Evolutionary conservation across 2,329 filamentous ascomycete genomes (phyloP), one percentile per base, ranked within the genome.

Genomic region (Bipolaris sorokiniana): DNA sequence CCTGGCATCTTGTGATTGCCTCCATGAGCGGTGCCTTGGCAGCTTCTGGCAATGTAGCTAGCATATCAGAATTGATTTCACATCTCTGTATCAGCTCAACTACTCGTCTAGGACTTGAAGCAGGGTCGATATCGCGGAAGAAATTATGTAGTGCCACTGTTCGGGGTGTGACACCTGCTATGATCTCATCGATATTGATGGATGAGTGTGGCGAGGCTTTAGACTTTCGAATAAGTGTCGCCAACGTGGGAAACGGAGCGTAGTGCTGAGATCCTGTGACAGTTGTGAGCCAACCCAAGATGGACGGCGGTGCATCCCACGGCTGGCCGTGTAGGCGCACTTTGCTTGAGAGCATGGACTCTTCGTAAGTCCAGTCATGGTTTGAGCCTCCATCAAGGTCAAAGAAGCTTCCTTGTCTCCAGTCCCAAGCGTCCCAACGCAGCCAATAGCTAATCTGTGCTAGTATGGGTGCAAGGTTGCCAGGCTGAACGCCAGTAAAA

Each of bases 11-110:
- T n/a, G 88, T 85, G 38, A 98, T 92, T 5, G 89, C 88, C 77
- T 98, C 93, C 71, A 90, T 89, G 13, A 98, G 81, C 0, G 91
- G 90, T 2, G 89, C 86, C 51, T 90, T 84, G n/a, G 97, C 82
- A 23, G 91, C 88, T 75, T 96, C 92, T 1, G 95, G 94, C 1
- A 98, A 80, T 0, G 90, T 92, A 61, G 96, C 91, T 15, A 98
- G 83, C 47, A 93, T 79, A 22, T 84, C 80, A 9, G 78, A 76
- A 6, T 84, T 87, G 45, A 97, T 86, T 0, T 89, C 88, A 59
- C 88, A 88, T 41, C 86, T 80, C 56, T 88, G 83, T 78, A 97
- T 88, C 22, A 88, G 82, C 70, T 95, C 88, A 2, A 96, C 89
- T 61, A 90, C 85, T 61, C 88, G 84, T 5, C 79, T 26, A 83